A percentile compares a stretch with the other conserved stretches of the same genome.
phyloP scores from a whole-genome alignment of 495 filamentous ascomycete genomes.

The Chaetomium fimeti region DNA sequence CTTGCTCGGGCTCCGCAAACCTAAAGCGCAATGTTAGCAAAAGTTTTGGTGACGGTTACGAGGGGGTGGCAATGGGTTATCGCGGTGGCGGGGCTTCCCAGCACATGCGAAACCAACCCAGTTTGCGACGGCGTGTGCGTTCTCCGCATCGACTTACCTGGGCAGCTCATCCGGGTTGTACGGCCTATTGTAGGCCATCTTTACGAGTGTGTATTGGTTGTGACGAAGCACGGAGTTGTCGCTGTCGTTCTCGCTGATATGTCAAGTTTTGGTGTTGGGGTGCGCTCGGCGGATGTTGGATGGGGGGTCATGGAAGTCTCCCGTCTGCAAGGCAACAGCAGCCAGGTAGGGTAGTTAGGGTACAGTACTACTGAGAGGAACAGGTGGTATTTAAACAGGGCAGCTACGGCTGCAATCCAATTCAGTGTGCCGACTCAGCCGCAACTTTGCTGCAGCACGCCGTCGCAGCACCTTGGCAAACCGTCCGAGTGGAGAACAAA shows the following conservation, averaged over 20 bases:
- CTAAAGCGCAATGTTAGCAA: conserved; percentile 45
- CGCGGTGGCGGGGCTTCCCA: conserved; percentile 17
- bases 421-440: conserved; percentile 20
- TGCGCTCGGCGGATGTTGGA: background rate
- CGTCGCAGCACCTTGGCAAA: conserved; percentile 13
- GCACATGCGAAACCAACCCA: conserved; percentile 24
- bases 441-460: conserved; percentile 11
- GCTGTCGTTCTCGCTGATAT: conserved; percentile 26
- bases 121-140: conserved; percentile 2
- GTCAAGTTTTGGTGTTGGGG: conserved; percentile 22
- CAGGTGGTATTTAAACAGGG: conserved; percentile 15
- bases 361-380: background rate
- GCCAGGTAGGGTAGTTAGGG: background rate
- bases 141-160: conserved; percentile 61
- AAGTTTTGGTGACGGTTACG: background rate
- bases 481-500: conserved; percentile 2
- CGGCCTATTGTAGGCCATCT: conserved; percentile 90
- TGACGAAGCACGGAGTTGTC: conserved; percentile 22
- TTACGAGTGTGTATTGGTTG: conserved; percentile 24
- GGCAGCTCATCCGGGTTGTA: conserved; percentile 97
- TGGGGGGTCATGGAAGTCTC: conserved; percentile 2
- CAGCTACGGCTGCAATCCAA: conserved; percentile 4
- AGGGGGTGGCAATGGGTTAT: conserved; percentile 8
- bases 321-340: background rate
- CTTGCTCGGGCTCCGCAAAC: conserved; percentile 93